Conservation (phyloP, 495 filamentous ascomycete species). For the Cercophora scortea region DNA sequence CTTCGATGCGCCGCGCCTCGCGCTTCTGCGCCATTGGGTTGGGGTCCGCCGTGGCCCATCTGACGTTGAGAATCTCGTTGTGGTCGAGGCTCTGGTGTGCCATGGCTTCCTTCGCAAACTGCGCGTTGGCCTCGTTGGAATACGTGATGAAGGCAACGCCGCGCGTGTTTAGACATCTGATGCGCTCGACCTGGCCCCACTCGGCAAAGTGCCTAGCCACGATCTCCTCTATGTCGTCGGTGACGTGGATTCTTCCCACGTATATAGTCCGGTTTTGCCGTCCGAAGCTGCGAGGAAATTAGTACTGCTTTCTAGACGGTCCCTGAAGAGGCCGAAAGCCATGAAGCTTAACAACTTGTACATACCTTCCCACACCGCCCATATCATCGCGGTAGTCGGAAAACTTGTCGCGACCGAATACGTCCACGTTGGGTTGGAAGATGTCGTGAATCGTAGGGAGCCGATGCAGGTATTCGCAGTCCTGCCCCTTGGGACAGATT, state of each 20-base stretch:
- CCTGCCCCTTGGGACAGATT: slow-evolving; percentile 60
- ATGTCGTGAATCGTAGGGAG: slow-evolving; percentile 76
- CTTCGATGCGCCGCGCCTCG: slow-evolving; percentile 83
- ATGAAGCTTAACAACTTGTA: too few relatives aligned
- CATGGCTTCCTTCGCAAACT: slow-evolving; percentile 93
- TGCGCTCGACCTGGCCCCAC: slow-evolving; percentile 83
- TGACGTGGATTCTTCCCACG: slow-evolving; percentile 85
- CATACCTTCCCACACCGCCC: slow-evolving; percentile 68
- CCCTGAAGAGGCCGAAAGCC: too few relatives aligned
- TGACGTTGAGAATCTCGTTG: slow-evolving; percentile 85
- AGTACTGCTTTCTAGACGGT: too few relatives aligned
- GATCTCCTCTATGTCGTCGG: slow-evolving; percentile 97
- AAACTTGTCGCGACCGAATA: slow-evolving; percentile 85
- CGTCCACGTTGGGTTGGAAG: slow-evolving; percentile 85
- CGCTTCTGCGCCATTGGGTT: slow-evolving; percentile 93
- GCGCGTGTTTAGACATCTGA: slow-evolving; percentile 78
- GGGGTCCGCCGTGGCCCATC: slow-evolving; percentile 95
- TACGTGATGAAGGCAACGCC: slow-evolving; percentile 93
- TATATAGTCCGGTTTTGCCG: slow-evolving; percentile 91
- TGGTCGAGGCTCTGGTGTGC: slow-evolving; percentile 64
- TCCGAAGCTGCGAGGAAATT: slow-evolving; percentile 50
- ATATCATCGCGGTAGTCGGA: slow-evolving; percentile 90
- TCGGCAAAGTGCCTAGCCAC: slow-evolving; percentile 88
- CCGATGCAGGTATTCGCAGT: slow-evolving; percentile 92
- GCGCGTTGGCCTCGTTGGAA: slow-evolving; percentile 74